Conservation (phyloP, 208 protist species). For the Endotrypanum monterogeii region DNA sequence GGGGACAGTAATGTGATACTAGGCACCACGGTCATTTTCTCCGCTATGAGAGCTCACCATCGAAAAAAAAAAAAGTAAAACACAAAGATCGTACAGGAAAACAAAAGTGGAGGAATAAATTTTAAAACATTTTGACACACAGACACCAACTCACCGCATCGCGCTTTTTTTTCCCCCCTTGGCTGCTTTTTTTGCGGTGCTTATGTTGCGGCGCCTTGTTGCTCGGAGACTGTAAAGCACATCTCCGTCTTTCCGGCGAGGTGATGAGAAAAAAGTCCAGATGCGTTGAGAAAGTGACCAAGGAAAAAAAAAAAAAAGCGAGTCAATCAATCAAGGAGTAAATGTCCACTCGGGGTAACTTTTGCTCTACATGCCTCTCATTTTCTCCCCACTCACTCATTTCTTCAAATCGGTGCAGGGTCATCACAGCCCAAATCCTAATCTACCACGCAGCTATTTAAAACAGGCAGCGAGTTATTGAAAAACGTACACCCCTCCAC, state of each 20-base stretch:
- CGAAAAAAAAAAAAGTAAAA: constrained; percentile 24
- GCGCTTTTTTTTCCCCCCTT: not conserved
- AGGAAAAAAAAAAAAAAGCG: constrained; percentile 5
- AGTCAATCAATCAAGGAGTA: constrained; percentile 1
- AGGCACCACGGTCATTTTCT: constrained; percentile 3
- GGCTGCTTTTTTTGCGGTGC: not conserved
- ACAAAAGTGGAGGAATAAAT: not conserved
- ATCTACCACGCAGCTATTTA: constrained; percentile 1
- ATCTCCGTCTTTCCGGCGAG: not conserved
- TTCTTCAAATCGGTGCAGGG: not conserved
- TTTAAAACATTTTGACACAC: too few species aligned
- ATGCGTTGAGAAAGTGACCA: not conserved
- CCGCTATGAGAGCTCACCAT: not conserved
- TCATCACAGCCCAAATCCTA: not conserved
- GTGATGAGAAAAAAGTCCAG: constrained; percentile 1
- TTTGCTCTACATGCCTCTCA: not conserved
- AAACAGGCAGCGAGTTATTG: constrained; percentile 14
- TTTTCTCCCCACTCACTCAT: not conserved
- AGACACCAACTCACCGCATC: not conserved
- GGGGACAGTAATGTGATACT: not conserved
- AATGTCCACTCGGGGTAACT: not conserved
- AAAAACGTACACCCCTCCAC: constrained; percentile 1
- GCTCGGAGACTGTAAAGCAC: not conserved
- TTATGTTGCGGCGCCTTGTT: not conserved
- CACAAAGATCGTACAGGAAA: constrained; percentile 30